phyloP scores from a whole-genome alignment of 805 yeast genomes.

The Wickerhamiella brachini region DNA sequence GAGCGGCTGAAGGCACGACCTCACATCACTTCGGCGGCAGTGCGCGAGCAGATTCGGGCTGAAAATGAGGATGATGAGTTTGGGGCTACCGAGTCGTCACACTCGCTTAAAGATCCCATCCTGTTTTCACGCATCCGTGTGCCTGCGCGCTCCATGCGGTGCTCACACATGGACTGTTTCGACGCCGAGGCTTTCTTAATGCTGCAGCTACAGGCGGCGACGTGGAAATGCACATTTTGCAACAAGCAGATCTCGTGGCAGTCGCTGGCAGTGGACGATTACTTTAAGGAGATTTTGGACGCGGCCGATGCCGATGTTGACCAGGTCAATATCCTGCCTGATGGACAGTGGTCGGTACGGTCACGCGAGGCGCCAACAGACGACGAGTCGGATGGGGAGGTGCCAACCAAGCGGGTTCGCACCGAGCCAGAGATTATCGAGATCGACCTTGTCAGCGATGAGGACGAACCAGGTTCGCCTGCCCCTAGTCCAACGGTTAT shows the following conservation, averaged over 20 bases:
- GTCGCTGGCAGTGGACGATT: conserved; percentile 63
- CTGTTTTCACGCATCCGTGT: conserved; percentile 52
- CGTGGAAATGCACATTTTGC: conserved; percentile 87
- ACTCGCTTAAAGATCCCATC: conserved; percentile 68
- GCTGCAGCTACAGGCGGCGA: conserved; percentile 57
- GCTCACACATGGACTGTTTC: conserved; percentile 79
- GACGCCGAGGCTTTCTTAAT: conserved; percentile 66
- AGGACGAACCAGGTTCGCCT: not conserved
- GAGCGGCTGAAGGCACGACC: conserved; percentile 32
- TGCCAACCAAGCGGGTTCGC: conserved; percentile 2
- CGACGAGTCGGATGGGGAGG: conserved; percentile 9
- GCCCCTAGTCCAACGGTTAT: not conserved
- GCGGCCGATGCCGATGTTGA: conserved; percentile 44
- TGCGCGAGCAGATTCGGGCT: conserved; percentile 35
- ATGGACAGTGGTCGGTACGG: conserved; percentile 57
- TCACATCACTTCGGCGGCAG: conserved; percentile 39
- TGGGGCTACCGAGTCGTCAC: conserved; percentile 47
- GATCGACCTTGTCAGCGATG: conserved; percentile 1
- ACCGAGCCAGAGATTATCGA: not conserved
- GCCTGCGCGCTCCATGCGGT: conserved; percentile 58
- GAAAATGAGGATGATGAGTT: conserved; percentile 57
- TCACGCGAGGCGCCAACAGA: conserved; percentile 12
- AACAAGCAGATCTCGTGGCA: conserved; percentile 35
- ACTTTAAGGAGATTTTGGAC: conserved; percentile 45
- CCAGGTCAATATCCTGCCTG: conserved; percentile 48